Conservation (phyloP, 306 rosid genomes). For the Fragaria vesca region DNA sequence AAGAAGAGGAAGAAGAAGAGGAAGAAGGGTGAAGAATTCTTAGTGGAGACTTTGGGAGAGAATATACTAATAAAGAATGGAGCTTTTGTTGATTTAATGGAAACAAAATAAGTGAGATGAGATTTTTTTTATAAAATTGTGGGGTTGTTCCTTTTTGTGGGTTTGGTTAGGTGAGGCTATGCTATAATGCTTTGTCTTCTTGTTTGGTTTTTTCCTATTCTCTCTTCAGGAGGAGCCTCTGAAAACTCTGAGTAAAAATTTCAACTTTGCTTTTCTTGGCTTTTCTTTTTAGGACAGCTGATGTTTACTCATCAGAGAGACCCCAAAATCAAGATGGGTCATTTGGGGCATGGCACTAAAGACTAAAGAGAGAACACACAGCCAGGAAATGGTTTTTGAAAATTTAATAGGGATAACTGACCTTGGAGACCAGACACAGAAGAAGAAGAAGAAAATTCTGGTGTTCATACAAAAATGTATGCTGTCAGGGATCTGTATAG, state of each 20-base stretch:
- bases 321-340: conserved; percentile 9
- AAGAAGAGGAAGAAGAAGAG: not conserved
- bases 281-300: conserved; percentile 38
- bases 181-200: conserved; percentile 61
- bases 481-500: conserved; percentile 29
- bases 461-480: not conserved
- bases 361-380: not conserved
- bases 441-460: not conserved
- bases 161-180: conserved; percentile 54
- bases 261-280: conserved; percentile 36
- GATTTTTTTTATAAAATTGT: not conserved
- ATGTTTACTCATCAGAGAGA: conserved; percentile 22
- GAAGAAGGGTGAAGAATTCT: not conserved
- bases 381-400: not conserved
- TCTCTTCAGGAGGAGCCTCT: conserved; percentile 27
- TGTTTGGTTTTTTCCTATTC: conserved; percentile 32
- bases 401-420: not conserved
- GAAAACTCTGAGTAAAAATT: conserved; percentile 56
- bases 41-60: conserved; percentile 8
- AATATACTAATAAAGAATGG: not conserved
- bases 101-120: not conserved
- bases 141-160: conserved; percentile 25
- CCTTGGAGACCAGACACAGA: conserved; percentile 9
- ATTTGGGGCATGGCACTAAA: not conserved
- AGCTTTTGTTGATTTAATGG: not conserved